These are phyloP conservation scores for Ilyonectria mors-panacis DNA, from an alignment of 2,329 filamentous ascomycete genomes.

Conservation along the genomic window DNA sequence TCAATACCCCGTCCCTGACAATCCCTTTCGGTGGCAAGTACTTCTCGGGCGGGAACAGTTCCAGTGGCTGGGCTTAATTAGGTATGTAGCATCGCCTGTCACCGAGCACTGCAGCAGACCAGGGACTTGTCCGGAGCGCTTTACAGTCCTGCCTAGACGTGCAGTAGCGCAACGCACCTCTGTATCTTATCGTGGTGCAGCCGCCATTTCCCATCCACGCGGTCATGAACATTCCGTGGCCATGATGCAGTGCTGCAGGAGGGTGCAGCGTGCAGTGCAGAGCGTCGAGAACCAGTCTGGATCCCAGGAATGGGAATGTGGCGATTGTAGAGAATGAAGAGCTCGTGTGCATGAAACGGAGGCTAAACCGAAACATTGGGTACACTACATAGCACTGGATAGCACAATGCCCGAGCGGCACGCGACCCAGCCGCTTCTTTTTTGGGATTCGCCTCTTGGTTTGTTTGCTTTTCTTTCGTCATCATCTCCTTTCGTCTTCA, in stretches of 20 bases:
- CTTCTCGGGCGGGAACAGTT: neutral
- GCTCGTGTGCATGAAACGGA: conserved; percentile 43
- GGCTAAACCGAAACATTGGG: conserved; percentile 28
- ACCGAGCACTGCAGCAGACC: conserved; percentile 10
- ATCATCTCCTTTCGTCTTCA: neutral
- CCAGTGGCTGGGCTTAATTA: conserved; percentile 27
- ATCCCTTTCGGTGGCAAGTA: conserved; percentile 3
- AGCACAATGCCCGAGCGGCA: neutral
- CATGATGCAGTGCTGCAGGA: neutral
- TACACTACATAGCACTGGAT: neutral
- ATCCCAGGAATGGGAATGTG: conserved; percentile 15
- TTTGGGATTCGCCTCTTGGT: neutral
- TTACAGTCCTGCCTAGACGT: conserved; percentile 30
- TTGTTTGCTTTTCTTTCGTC: neutral
- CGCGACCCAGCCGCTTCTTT: neutral
- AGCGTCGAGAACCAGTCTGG: neutral
- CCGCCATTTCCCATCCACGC: conserved; percentile 8
- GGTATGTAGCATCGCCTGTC: neutral
- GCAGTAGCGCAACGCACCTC: conserved; percentile 32
- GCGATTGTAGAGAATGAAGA: conserved; percentile 14
- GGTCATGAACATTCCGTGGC: neutral
- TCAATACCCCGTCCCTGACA: conserved; percentile 17
- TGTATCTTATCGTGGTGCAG: conserved; percentile 42
- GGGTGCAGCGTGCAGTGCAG: neutral
- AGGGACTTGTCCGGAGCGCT: conserved; percentile 2